These are phyloP conservation scores for Kodamaea laetipori DNA, from an alignment of 805 yeast genomes.

Conservation along the genomic window DNA sequence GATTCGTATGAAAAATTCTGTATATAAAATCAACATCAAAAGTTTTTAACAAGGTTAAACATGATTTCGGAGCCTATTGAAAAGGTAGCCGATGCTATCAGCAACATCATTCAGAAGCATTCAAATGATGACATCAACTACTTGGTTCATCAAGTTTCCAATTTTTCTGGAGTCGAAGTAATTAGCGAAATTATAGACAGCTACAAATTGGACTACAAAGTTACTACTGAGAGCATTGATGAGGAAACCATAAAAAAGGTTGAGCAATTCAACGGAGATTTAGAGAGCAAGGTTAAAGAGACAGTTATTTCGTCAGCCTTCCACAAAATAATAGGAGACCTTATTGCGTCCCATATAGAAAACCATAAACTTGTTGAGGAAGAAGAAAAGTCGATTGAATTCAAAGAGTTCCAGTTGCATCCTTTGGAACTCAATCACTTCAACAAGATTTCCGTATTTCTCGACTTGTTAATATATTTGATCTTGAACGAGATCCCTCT, in stretches of 20 bases:
- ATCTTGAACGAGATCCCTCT: constrained; percentile 17
- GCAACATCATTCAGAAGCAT: not conserved
- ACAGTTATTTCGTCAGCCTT: constrained; percentile 25
- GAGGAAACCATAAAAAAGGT: constrained; percentile 18
- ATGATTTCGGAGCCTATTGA: constrained; percentile 2
- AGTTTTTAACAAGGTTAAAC: not conserved
- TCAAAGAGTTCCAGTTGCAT: constrained; percentile 8
- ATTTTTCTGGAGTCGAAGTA: not conserved
- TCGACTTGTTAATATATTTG: constrained; percentile 32
- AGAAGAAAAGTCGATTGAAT: constrained; percentile 1
- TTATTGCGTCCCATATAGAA: not conserved
- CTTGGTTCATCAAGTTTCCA: not conserved
- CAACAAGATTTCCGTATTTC: constrained; percentile 22
- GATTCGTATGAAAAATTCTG: not conserved
- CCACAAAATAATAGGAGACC: constrained; percentile 18
- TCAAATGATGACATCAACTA: not conserved
- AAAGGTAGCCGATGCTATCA: not conserved
- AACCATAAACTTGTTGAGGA: not conserved
- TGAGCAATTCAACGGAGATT: constrained; percentile 24
- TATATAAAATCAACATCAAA: not conserved
- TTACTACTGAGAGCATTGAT: constrained; percentile 3
- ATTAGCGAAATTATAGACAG: not conserved
- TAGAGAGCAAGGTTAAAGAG: constrained; percentile 24
- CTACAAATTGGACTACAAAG: constrained; percentile 10
- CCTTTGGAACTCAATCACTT: constrained; percentile 14